A percentile compares a stretch with the other conserved stretches of the same genome.
phyloP scores from a whole-genome alignment of 1,139 yeast species.

The Yarrowia galli region DNA sequence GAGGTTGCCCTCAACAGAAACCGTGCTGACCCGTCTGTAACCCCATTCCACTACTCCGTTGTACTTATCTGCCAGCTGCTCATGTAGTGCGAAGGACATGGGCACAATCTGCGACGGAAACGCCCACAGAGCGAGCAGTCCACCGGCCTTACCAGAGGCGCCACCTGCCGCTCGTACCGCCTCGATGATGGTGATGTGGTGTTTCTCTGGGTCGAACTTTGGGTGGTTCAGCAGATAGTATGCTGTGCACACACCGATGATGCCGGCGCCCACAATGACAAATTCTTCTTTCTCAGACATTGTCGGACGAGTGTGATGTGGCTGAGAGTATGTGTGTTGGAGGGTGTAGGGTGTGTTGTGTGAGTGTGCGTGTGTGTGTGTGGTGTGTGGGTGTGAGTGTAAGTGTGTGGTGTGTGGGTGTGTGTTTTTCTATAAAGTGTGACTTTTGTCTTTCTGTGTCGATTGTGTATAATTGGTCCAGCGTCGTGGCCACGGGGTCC shows the following conservation, averaged over 20 bases:
- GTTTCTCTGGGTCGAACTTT: slow-evolving; percentile 69
- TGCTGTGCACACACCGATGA: slow-evolving; percentile 94
- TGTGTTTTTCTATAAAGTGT: slow-evolving; percentile 2
- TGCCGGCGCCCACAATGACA: slow-evolving; percentile 79
- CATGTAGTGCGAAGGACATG: slow-evolving; percentile 83
- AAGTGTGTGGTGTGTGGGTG: background rate
- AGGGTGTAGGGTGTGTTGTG: background rate
- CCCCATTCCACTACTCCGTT: slow-evolving; percentile 92
- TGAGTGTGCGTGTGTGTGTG: background rate
- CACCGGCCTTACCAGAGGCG: slow-evolving; percentile 98
- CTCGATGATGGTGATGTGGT: slow-evolving; percentile 88
- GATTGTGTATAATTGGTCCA: slow-evolving; percentile 22
- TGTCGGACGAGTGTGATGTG: slow-evolving; percentile 9
- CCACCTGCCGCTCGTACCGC: slow-evolving; percentile 96
- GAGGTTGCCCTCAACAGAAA: slow-evolving; percentile 85
- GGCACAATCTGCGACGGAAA: slow-evolving; percentile 96
- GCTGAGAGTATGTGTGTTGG: slow-evolving; percentile 1
- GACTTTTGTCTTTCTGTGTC: slow-evolving; percentile 15
- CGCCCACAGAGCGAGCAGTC: slow-evolving; percentile 92
- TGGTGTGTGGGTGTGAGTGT: slow-evolving; percentile 5
- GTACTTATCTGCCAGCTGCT: slow-evolving; percentile 76
- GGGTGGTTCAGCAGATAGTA: slow-evolving; percentile 87
- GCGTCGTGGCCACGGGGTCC: slow-evolving; percentile 26
- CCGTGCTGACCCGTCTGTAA: slow-evolving; percentile 84
- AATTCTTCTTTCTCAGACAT: slow-evolving; percentile 48